A percentile compares a stretch with the other conserved stretches of the same genome.
Evolutionary conservation across 1,284 basidiomycete species (phyloP).

Genomic region (Cerioporus squamosus): DNA sequence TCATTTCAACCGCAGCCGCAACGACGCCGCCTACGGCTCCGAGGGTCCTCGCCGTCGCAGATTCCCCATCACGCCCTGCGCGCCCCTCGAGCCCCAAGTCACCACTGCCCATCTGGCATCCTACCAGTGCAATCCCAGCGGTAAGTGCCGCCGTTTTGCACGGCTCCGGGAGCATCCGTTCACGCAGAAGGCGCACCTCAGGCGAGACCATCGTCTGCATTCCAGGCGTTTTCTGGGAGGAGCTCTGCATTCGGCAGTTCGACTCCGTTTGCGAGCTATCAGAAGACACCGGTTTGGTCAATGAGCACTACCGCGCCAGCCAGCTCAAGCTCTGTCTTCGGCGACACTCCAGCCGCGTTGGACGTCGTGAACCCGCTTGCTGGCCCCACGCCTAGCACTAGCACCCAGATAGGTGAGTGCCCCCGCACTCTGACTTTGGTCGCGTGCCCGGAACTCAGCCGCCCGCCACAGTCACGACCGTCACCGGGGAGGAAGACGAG

Average conservation of each 20-base stretch:
- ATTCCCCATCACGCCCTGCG: neutral
- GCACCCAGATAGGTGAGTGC: slow-evolving; percentile 23
- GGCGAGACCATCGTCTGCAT: slow-evolving; percentile 33
- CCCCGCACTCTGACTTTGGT: neutral
- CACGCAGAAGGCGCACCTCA: neutral
- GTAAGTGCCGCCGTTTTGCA: slow-evolving; percentile 1
- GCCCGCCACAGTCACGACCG: slow-evolving; percentile 33
- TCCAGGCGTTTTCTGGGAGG: slow-evolving; percentile 27
- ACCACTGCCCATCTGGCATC: slow-evolving; percentile 6
- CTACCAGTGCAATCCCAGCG: slow-evolving; percentile 4
- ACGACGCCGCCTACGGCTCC: neutral
- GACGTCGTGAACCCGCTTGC: slow-evolving; percentile 20
- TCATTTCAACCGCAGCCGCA: neutral
- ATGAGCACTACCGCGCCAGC: neutral
- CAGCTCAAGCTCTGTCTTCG: neutral
- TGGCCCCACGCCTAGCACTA: slow-evolving; percentile 17
- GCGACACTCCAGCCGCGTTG: neutral
- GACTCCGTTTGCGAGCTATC: neutral
- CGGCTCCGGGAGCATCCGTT: neutral
- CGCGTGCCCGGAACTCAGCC: slow-evolving; percentile 4
- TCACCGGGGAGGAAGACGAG: slow-evolving; percentile 71
- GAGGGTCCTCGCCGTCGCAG: neutral
- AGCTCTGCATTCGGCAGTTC: slow-evolving; percentile 18
- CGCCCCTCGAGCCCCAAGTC: neutral
- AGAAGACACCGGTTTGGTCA: slow-evolving; percentile 12